Conservation (phyloP, 2,329 filamentous ascomycete genomes). For the Knoxdaviesia proteae region DNA sequence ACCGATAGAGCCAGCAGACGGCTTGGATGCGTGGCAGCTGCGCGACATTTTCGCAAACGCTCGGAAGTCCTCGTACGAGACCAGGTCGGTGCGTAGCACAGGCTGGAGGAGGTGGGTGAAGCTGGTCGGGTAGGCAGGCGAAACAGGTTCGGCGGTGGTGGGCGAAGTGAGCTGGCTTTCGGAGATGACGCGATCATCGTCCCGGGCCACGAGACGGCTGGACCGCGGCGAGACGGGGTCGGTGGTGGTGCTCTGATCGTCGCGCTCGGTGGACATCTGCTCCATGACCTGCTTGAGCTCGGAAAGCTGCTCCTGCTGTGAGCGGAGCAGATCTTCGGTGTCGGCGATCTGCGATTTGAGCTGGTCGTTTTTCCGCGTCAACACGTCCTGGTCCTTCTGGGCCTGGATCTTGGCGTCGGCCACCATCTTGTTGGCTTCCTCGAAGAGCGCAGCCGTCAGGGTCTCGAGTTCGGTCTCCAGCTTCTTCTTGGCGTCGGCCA, state of each 20-base stretch:
- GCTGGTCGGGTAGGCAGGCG: constrained; percentile 41
- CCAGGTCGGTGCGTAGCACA: constrained; percentile 62
- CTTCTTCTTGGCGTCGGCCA: constrained; percentile 62
- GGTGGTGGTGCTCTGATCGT: constrained; percentile 50
- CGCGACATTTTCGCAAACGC: constrained; percentile 51
- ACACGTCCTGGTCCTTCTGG: constrained; percentile 58
- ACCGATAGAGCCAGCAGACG: constrained; percentile 43
- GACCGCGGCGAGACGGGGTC: constrained; percentile 52
- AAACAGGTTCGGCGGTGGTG: constrained; percentile 11
- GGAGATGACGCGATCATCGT: constrained; percentile 19
- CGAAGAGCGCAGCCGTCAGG: constrained; percentile 80
- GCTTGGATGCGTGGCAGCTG: constrained; percentile 38
- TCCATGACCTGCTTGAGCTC: constrained; percentile 89
- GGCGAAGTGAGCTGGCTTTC: constrained; percentile 6
- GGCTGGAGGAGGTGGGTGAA: constrained; percentile 71
- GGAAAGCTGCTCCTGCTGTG: constrained; percentile 78
- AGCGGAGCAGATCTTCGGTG: constrained; percentile 65
- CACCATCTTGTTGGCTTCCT: constrained; percentile 98
- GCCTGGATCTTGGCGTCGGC: constrained; percentile 68
- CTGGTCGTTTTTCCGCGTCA: constrained; percentile 74
- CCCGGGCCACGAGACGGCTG: constrained; percentile 42
- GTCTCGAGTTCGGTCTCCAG: constrained; percentile 87
- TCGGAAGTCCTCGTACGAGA: constrained; percentile 68
- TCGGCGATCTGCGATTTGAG: constrained; percentile 70
- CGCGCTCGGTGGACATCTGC: constrained; percentile 52